phyloP scores from a whole-genome alignment of 352 stramenopile species.

The Phytophthora niederhauseri region DNA sequence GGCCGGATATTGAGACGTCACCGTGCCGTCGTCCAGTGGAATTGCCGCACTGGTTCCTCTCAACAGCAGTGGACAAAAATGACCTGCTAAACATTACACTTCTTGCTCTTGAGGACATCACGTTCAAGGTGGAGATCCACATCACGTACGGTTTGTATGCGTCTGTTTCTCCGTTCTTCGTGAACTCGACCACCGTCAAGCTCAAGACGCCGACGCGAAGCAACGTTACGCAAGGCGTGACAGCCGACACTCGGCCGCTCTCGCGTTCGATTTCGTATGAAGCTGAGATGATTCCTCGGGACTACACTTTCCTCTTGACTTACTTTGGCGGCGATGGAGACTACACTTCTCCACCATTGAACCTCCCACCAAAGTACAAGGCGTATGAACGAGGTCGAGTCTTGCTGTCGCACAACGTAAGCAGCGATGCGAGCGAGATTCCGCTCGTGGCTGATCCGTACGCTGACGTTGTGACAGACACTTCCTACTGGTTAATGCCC shows the following conservation, averaged over 20 bases:
- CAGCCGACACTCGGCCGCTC: constrained; percentile 69
- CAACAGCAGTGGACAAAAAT: constrained; percentile 92
- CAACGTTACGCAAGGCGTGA: constrained; percentile 74
- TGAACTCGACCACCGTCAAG: constrained; percentile 90
- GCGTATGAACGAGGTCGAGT: constrained; percentile 94
- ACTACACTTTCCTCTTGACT: constrained; percentile 93
- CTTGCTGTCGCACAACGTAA: constrained; percentile 94
- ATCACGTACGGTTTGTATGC: constrained; percentile 95
- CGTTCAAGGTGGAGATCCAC: constrained; percentile 96
- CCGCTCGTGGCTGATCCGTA: constrained; percentile 83
- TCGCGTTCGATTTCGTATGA: constrained; percentile 89
- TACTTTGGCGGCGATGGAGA: constrained; percentile 76
- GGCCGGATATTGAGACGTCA: constrained; percentile 82
- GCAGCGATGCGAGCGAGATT: constrained; percentile 41
- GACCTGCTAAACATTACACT: constrained; percentile 95
- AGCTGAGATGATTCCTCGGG: constrained; percentile 64
- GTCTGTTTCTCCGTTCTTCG: constrained; percentile 88
- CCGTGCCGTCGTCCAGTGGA: constrained; percentile 93
- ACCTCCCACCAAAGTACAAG: constrained; percentile 95
- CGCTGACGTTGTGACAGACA: constrained; percentile 53
- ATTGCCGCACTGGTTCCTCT: constrained; percentile 93
- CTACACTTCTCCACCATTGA: constrained; percentile 86
- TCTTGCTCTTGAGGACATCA: constrained; percentile 94
- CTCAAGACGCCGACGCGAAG: constrained; percentile 79
- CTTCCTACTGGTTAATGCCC: constrained; percentile 76